phyloP scores from a whole-genome alignment of 257 asterid genomes.

The Solanum commersonii region DNA sequence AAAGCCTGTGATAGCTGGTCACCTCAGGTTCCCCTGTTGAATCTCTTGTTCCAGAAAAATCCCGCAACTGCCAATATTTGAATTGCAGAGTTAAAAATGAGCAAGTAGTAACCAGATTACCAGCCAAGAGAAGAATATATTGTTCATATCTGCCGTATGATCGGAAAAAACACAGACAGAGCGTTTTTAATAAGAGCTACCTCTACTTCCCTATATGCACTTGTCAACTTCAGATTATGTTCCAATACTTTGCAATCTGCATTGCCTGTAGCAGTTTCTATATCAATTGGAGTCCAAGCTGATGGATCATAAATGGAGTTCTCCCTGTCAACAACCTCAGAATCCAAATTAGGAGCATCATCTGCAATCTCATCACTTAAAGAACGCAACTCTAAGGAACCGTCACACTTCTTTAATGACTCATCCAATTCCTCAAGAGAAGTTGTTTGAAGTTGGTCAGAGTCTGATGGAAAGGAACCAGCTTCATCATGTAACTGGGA shows the following conservation, averaged over 20 bases:
- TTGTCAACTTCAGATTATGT: conserved; percentile 67
- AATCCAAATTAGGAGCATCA: conserved; percentile 5
- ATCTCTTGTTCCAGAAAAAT: conserved; percentile 56
- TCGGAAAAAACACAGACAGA: not conserved
- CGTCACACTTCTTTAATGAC: conserved; percentile 6
- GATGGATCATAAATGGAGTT: conserved; percentile 28
- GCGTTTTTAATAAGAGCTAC: conserved; percentile 22
- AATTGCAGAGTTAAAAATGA: not conserved
- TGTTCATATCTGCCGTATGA: not conserved
- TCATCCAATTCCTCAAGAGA: conserved; percentile 2
- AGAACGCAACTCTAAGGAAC: conserved; percentile 10
- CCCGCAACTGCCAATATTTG: conserved; percentile 27
- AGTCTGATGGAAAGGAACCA: conserved; percentile 22
- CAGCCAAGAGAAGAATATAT: not conserved
- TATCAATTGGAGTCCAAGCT: conserved; percentile 80
- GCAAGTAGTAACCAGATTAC: not conserved
- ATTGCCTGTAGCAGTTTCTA: conserved; percentile 69
- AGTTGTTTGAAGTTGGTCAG: conserved; percentile 4
- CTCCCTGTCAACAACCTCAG: conserved; percentile 12
- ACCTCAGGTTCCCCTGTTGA: conserved; percentile 73
- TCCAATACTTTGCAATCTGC: conserved; percentile 48
- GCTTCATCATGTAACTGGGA: conserved; percentile 37
- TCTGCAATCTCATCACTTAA: conserved; percentile 15
- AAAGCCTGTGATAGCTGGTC: conserved; percentile 80
- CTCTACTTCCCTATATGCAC: conserved; percentile 74